These are phyloP conservation scores for Fraxinus nigra DNA, from an alignment of 305 asterid species.

Conservation along the genomic window DNA sequence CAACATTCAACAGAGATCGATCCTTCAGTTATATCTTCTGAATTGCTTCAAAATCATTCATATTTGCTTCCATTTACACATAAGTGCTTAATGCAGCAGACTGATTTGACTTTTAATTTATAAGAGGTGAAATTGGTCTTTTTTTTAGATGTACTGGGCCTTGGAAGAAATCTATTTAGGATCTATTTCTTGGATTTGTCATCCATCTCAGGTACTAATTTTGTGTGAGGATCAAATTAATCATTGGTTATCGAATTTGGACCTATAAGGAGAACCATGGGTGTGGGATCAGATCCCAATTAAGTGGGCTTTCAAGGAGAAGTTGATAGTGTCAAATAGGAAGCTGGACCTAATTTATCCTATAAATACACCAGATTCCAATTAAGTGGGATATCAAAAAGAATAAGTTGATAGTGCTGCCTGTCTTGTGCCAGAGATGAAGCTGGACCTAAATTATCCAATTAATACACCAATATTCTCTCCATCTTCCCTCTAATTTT, in stretches of 20 bases:
- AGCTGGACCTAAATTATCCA: background rate
- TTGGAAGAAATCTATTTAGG: background rate
- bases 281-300: background rate
- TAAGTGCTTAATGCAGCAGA: background rate
- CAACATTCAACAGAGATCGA: conserved; percentile 4
- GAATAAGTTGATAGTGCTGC: background rate
- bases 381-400: background rate
- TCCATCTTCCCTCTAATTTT: background rate
- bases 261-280: background rate
- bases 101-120: background rate
- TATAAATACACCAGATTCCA: background rate
- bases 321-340: background rate
- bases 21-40: conserved; percentile 6
- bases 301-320: background rate
- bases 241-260: background rate
- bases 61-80: background rate
- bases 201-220: background rate
- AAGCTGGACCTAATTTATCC: background rate
- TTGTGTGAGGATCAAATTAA: background rate
- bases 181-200: background rate
- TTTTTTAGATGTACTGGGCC: background rate
- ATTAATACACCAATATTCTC: background rate
- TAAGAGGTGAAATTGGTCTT: background rate
- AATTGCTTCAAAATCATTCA: conserved; percentile 3
- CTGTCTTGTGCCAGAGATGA: background rate